Conservation (phyloP, 176 grass and related monocot genomes). For the Juncus effusus region DNA sequence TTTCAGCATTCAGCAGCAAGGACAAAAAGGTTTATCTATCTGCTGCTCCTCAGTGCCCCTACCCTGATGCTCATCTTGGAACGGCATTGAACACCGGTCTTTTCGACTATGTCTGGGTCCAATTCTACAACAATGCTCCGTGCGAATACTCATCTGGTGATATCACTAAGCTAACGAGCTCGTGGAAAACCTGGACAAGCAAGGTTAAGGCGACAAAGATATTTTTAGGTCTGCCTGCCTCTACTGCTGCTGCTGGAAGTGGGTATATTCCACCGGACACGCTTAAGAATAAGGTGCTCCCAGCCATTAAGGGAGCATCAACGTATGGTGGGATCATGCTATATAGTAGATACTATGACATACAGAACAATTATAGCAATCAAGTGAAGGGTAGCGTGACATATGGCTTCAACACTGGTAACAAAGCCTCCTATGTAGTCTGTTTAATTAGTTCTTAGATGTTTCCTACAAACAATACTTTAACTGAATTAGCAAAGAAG, state of each 20-base stretch:
- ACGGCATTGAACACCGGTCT: constrained; percentile 43
- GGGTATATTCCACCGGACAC: constrained; percentile 39
- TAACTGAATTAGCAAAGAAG: too few relatives aligned
- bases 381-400: not conserved
- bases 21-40: constrained; percentile 41
- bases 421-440: too few relatives aligned
- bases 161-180: constrained; percentile 23
- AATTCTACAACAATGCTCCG: constrained; percentile 76
- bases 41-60: constrained; percentile 52
- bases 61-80: constrained; percentile 38
- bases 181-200: constrained; percentile 52
- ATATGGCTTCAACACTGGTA: too few relatives aligned
- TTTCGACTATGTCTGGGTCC: constrained; percentile 89
- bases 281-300: constrained; percentile 37
- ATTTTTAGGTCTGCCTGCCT: constrained; percentile 58
- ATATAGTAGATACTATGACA: constrained; percentile 47
- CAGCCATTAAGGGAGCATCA: constrained; percentile 26
- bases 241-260: constrained; percentile 12
- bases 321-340: constrained; percentile 60
- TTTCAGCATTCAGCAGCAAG: constrained; percentile 29
- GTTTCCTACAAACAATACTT: too few relatives aligned
- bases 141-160: constrained; percentile 49
- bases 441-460: too few relatives aligned
- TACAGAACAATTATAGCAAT: constrained; percentile 23
- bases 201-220: constrained; percentile 32